Evolutionary conservation across 805 yeast species (phyloP).

Genomic region (Candida suzukii): DNA sequence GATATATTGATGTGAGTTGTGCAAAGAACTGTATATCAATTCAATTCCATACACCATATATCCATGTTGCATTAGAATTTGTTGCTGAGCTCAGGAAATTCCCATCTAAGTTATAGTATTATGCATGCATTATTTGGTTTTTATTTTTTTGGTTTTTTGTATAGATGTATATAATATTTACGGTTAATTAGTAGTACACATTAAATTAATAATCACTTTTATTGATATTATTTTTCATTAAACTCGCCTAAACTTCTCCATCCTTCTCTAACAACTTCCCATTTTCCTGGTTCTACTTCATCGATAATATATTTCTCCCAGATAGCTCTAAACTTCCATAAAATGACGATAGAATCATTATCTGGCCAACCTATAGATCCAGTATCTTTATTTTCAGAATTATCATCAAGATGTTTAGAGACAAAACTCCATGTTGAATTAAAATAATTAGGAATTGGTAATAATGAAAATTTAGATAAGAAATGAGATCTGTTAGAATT

Average conservation of each 20-base stretch:
- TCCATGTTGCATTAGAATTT: background rate
- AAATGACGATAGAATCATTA: constrained; percentile 61
- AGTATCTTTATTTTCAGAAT: constrained; percentile 21
- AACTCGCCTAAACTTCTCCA: constrained; percentile 55
- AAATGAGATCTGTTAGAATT: constrained; percentile 52
- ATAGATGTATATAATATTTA: no score
- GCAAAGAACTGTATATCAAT: background rate
- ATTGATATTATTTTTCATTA: constrained; percentile 6
- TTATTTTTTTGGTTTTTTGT: background rate
- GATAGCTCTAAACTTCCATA: constrained; percentile 67
- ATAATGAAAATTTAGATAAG: constrained; percentile 50
- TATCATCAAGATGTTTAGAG: constrained; percentile 48
- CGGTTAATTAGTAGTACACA: background rate
- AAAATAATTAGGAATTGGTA: constrained; percentile 57
- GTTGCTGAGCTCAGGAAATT: background rate
- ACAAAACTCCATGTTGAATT: constrained; percentile 86
- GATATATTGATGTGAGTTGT: background rate
- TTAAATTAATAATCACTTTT: background rate
- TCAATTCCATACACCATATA: background rate
- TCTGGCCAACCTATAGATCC: constrained; percentile 72
- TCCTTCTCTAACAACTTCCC: constrained; percentile 60
- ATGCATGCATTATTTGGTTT: no score
- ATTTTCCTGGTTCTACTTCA: constrained; percentile 32
- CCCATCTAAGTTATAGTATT: background rate
- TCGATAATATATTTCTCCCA: constrained; percentile 84